Percentiles rank a stretch among this genome's conserved stretches.
Evolutionary conservation across 2,329 filamentous ascomycete species (phyloP).

Genomic region (Botrytis sinoallii): DNA sequence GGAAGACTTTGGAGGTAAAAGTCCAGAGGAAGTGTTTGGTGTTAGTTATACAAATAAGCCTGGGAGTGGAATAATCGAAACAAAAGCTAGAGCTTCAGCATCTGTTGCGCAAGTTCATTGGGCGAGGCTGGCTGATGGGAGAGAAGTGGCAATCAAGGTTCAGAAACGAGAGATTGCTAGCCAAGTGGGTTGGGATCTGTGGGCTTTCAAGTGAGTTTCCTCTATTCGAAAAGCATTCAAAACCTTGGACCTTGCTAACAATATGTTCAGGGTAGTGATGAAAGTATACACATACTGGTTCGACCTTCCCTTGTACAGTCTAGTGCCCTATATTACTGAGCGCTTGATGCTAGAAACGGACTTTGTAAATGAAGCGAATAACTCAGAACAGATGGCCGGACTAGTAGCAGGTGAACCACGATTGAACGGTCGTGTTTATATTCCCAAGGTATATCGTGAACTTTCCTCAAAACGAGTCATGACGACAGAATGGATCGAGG

Average conservation of each 20-base stretch:
- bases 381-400: constrained; percentile 77
- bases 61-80: constrained; percentile 66
- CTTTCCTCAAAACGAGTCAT: constrained; percentile 80
- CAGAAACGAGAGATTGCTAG: constrained; percentile 92
- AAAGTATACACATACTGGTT: constrained; percentile 84
- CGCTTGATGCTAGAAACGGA: constrained; percentile 92
- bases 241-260: constrained; percentile 14
- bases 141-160: constrained; percentile 92
- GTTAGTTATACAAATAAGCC: constrained; percentile 71
- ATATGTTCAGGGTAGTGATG: constrained; percentile 63
- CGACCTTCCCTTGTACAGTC: constrained; percentile 84
- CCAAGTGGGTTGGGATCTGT: constrained; percentile 92
- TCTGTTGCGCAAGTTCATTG: constrained; percentile 97
- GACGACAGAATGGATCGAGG: constrained; percentile 97
- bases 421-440: constrained; percentile 77
- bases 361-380: constrained; percentile 86
- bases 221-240: not conserved
- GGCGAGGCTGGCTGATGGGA: constrained; percentile 79
- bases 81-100: constrained; percentile 65
- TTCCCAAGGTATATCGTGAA: constrained; percentile 80
- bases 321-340: constrained; percentile 91
- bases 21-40: constrained; percentile 87
- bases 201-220: constrained; percentile 75
- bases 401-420: constrained; percentile 74
- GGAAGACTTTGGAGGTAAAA: constrained; percentile 82